Conservation (phyloP, 2,329 filamentous ascomycete species). For the Fusarium nisikadoi region DNA sequence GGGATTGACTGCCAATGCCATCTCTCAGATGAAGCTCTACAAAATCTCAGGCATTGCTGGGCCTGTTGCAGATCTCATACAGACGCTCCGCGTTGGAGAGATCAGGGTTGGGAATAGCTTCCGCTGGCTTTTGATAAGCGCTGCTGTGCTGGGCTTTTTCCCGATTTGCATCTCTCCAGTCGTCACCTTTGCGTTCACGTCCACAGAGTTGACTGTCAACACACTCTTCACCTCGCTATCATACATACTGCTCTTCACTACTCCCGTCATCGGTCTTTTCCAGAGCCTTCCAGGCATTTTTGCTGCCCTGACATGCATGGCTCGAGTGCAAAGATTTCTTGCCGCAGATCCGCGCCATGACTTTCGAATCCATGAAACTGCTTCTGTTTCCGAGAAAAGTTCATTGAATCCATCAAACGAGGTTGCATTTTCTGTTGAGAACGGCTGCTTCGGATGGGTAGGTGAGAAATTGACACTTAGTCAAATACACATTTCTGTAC, state of each 20-base stretch:
- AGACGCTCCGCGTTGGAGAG: slow-evolving; percentile 45
- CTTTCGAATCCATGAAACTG: slow-evolving; percentile 17
- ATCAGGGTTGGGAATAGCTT: slow-evolving; percentile 44
- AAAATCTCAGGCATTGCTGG: slow-evolving; percentile 47
- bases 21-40: slow-evolving; percentile 48
- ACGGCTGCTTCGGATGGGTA: slow-evolving; percentile 44
- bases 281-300: slow-evolving; percentile 48
- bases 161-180: slow-evolving; percentile 51
- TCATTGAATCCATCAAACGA: rapidly evolving
- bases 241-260: slow-evolving; percentile 49
- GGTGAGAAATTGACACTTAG: slow-evolving; percentile 37
- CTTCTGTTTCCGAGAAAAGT: slow-evolving; percentile 6
- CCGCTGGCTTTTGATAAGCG: slow-evolving; percentile 40
- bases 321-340: slow-evolving; percentile 53
- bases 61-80: slow-evolving; percentile 45
- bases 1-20: slow-evolving; percentile 45
- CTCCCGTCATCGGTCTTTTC: slow-evolving; percentile 48
- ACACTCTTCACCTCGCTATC: slow-evolving; percentile 50
- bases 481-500: slow-evolving; percentile 30
- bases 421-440: slow-evolving; percentile 25
- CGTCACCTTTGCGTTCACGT: slow-evolving; percentile 48
- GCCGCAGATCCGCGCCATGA: slow-evolving; percentile 43
- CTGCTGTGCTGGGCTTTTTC: slow-evolving; percentile 44
- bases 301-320: slow-evolving; percentile 47
- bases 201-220: slow-evolving; percentile 38